phyloP scores from a whole-genome alignment of 176 grass and related monocot species.

The Metroxylon sagu region DNA sequence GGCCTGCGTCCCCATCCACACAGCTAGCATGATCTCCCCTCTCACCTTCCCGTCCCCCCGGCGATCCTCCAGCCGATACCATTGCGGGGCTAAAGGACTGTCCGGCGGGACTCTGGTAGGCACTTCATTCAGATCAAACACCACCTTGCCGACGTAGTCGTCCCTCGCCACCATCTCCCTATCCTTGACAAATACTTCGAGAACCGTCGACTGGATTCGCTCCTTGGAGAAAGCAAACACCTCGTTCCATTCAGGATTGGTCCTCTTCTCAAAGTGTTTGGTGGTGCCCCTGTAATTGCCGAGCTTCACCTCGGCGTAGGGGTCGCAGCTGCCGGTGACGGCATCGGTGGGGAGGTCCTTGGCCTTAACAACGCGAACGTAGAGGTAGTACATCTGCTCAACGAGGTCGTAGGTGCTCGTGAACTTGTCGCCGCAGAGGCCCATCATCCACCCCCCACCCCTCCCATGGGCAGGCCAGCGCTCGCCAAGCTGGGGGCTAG shows the following conservation, averaged over 20 bases:
- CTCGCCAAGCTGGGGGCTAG: conserved; percentile 25
- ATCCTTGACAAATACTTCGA: conserved; percentile 63
- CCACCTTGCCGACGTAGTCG: conserved; percentile 42
- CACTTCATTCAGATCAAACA: conserved; percentile 59
- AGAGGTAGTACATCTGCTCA: conserved; percentile 68
- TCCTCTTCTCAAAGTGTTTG: conserved; percentile 24
- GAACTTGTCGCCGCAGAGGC: conserved; percentile 29
- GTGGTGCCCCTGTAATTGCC: conserved; percentile 55
- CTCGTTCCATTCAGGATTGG: conserved; percentile 57
- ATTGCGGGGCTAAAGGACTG: conserved; percentile 70
- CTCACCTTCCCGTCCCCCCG: conserved; percentile 14
- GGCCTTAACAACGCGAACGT: conserved; percentile 67
- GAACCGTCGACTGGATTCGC: conserved; percentile 37
- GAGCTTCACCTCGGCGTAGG: conserved; percentile 55
- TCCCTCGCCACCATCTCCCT: conserved; percentile 25
- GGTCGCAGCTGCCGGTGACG: conserved; percentile 31
- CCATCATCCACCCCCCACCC: neutral
- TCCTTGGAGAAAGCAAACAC: conserved; percentile 74
- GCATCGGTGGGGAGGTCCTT: conserved; percentile 34
- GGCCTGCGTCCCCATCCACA: conserved; percentile 25
- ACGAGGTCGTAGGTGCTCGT: conserved; percentile 72
- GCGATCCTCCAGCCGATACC: conserved; percentile 45
- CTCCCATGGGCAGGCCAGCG: conserved; percentile 26
- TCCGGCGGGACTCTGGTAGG: conserved; percentile 57
- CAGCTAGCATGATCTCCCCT: conserved; percentile 21